Evolutionary conservation across 2,329 filamentous ascomycete genomes (phyloP).

Genomic region (Pyricularia pennisetigena): DNA sequence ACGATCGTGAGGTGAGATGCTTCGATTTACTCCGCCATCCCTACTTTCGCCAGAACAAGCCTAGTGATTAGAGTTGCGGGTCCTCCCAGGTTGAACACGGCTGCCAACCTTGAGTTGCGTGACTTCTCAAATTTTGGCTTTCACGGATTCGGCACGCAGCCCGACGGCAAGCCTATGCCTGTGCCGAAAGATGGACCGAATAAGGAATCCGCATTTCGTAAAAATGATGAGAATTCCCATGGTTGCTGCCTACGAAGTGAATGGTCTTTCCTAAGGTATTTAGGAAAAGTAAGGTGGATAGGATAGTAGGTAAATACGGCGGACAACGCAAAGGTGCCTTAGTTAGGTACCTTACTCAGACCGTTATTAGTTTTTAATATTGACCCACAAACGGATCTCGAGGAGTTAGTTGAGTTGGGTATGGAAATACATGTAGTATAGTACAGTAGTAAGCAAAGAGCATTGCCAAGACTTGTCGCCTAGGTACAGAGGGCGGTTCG

Average conservation of each 20-base stretch:
- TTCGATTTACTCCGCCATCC: background rate
- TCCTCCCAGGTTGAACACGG: background rate
- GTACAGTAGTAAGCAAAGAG: background rate
- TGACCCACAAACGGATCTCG: background rate
- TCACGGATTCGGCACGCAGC: background rate
- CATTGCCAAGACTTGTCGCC: background rate
- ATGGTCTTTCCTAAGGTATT: background rate
- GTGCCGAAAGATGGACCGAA: background rate
- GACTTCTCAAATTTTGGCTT: background rate
- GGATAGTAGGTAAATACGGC: too few species aligned
- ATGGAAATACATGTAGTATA: background rate
- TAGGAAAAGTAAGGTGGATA: too few species aligned
- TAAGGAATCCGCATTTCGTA: background rate
- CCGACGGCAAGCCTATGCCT: background rate
- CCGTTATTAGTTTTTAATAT: too few species aligned
- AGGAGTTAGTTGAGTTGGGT: background rate
- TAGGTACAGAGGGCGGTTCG: background rate
- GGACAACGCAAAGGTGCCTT: background rate
- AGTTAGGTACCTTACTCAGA: background rate
- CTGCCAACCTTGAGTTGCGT: background rate
- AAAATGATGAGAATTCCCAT: background rate
- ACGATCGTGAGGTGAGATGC: background rate
- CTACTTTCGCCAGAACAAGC: background rate
- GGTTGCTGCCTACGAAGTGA: background rate
- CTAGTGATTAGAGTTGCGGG: background rate